Conservation (phyloP, 257 asterid genomes). For the Solanum sitiens region DNA sequence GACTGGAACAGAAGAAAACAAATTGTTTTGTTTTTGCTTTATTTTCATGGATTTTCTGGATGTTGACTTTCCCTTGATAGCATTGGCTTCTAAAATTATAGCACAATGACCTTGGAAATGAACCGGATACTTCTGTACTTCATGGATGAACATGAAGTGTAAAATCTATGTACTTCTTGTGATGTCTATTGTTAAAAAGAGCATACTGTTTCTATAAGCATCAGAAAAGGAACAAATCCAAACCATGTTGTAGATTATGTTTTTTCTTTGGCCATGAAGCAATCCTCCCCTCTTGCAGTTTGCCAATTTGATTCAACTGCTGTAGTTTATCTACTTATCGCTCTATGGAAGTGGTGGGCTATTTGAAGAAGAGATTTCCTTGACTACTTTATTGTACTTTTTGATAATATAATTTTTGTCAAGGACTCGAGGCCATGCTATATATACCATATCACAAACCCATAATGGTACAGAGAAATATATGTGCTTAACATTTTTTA, state of each 20-base stretch:
- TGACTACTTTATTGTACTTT: background rate
- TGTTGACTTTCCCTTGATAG: background rate
- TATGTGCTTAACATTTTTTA: background rate
- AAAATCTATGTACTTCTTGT: background rate
- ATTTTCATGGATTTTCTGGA: background rate
- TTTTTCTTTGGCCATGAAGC: background rate
- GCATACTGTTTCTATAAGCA: background rate
- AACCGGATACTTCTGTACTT: background rate
- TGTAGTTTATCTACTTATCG: background rate
- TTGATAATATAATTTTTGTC: background rate
- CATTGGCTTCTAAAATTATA: background rate
- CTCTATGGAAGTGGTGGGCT: background rate
- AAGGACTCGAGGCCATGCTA: background rate
- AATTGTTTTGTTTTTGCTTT: background rate
- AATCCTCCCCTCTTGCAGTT: background rate
- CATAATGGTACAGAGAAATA: background rate
- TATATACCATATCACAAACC: background rate
- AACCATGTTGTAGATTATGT: background rate
- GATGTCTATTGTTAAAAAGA: background rate
- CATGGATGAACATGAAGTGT: background rate
- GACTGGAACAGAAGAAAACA: background rate
- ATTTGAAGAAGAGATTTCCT: background rate
- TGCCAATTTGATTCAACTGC: background rate
- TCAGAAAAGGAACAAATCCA: background rate
- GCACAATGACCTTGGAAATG: background rate